Evolutionary conservation across 2,329 filamentous ascomycete genomes (phyloP).

Genomic region (Atkinsonella texensis): DNA sequence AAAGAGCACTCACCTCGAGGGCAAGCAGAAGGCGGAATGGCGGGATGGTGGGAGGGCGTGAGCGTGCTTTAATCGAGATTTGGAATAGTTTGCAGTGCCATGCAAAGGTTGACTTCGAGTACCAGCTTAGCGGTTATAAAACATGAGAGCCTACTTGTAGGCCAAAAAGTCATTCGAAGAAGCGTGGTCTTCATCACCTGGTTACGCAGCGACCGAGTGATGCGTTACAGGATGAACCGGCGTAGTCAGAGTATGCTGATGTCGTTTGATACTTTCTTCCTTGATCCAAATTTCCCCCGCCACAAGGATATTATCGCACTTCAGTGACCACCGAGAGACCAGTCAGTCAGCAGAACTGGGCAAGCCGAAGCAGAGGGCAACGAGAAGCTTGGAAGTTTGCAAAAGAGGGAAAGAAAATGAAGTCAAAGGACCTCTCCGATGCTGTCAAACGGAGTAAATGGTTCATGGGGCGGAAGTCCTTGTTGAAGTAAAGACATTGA

Average conservation of each 20-base stretch:
- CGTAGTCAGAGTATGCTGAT: neutral
- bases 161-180: neutral
- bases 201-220: neutral
- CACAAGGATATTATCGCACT: neutral
- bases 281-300: neutral
- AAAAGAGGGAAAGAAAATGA: neutral
- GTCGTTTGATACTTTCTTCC: neutral
- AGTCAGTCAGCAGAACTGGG: neutral
- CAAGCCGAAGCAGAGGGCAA: neutral
- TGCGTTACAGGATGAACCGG: neutral
- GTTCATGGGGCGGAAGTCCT: constrained; percentile 1
- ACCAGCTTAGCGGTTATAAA: neutral
- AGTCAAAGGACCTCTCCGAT: neutral
- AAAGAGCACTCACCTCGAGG: neutral
- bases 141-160: too few relatives aligned
- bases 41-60: neutral
- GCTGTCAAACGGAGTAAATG: neutral
- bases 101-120: neutral
- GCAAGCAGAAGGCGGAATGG: neutral
- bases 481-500: constrained; percentile 1
- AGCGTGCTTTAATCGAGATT: neutral
- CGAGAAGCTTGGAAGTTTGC: neutral
- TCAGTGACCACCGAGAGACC: neutral
- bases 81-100: neutral
- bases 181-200: neutral